Base-by-base conservation (phyloP, 2,329 filamentous ascomycete species). In the Colletotrichum sidae region DNA sequence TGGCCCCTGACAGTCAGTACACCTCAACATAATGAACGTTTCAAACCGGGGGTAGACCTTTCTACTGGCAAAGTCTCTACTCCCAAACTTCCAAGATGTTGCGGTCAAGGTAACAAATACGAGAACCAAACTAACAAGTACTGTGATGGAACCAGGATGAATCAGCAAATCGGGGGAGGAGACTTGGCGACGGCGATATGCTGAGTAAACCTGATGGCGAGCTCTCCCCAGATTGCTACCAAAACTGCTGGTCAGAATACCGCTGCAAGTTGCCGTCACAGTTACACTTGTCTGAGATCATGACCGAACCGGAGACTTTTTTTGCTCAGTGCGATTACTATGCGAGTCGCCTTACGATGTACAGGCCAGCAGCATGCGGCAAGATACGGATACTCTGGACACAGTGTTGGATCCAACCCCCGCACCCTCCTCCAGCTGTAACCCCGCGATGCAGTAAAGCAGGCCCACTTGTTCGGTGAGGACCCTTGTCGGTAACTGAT, bases 361-460 rank as follows among this genome's bases (percentile, higher is more conserved):
- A n/a, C 39, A 46, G 51, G 46, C 39, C 38, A 51, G 55, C 42
- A 25, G 25, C 25, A 25, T 25, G 4, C 25, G 25, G 25, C 25
- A 25, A 25, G 25, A 25, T 25, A 25, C 25, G 25, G 25, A 25
- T 25, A 25, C 4, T 47, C 44, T 49, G 35, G 47, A 49, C 62
- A 65, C 62, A 65, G 62, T 65, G 62, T 49, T 42, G 52, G 47
- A 47, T 51, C 44, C 11, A 64, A 54, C 60, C 60, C 25, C 60
- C 60, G 53, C 60, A 67, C 64, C 54, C 50, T 54, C 42, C 60
- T 59, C 53, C 35, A 60, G 25, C 25, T 25, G 25, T 25, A 45
- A 67, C 64, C 64, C 64, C 64, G 60, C 62, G 62, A 65, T 65
- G 58, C 58, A 52, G 62, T 5, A 4, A 25, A 25, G 25, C 46